phyloP scores from a whole-genome alignment of 140 eudicot species.

The Bidens hawaiensis region DNA sequence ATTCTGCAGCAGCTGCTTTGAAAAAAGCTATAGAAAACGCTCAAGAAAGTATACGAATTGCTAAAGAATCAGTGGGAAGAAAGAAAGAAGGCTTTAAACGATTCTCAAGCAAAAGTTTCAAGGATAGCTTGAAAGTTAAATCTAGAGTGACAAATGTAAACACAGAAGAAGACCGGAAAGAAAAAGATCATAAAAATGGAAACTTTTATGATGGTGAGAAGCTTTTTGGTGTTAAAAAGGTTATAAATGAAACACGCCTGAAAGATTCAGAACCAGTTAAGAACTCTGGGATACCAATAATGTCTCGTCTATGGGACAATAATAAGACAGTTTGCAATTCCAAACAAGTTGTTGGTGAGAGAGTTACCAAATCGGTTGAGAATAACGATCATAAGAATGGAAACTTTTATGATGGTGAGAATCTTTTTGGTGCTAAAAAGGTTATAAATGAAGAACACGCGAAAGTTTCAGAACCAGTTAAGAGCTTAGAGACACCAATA shows the following conservation, averaged over 20 bases:
- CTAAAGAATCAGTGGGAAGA: slow-evolving; percentile 70
- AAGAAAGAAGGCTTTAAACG: slow-evolving; percentile 49
- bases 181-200: slow-evolving; percentile 23
- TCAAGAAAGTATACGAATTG: slow-evolving; percentile 82
- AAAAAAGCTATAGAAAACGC: slow-evolving; percentile 90
- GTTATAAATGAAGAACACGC: too few species aligned
- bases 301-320: slow-evolving; percentile 9
- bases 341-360: slow-evolving; percentile 29
- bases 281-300: too few species aligned
- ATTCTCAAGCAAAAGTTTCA: slow-evolving; percentile 40
- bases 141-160: slow-evolving; percentile 23
- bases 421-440: too few species aligned
- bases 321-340: slow-evolving; percentile 11
- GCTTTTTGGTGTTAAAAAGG: slow-evolving; percentile 26
- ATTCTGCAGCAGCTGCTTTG: slow-evolving; percentile 82
- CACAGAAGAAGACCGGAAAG: slow-evolving; percentile 29
- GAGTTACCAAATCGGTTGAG: too few species aligned
- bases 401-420: too few species aligned
- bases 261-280: slow-evolving; percentile 27
- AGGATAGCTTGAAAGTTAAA: slow-evolving; percentile 44
- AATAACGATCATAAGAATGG: too few species aligned
- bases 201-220: slow-evolving; percentile 25
- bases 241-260: slow-evolving; percentile 24
- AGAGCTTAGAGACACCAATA: too few species aligned
- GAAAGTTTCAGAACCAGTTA: too few species aligned